Evolutionary conservation across 2,329 filamentous ascomycete species (phyloP).

Genomic region (Endoconidiophora polonica): DNA sequence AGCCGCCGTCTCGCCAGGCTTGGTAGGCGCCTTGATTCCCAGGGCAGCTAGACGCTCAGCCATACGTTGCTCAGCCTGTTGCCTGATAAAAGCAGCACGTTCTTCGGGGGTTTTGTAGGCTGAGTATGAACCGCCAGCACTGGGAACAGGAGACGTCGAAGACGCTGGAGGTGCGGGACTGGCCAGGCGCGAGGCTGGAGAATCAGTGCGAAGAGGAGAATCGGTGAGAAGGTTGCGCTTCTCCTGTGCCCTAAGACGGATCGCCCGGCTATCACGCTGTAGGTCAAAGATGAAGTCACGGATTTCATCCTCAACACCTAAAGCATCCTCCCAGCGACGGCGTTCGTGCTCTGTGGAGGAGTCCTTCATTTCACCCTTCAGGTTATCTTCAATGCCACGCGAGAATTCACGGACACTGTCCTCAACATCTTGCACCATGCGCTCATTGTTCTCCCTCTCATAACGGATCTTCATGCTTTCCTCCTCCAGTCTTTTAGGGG

Average conservation of each 20-base stretch:
- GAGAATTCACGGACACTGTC: slow-evolving; percentile 87
- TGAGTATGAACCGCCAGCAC: slow-evolving; percentile 50
- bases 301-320: slow-evolving; percentile 92
- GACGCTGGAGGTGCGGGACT: slow-evolving; percentile 19
- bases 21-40: slow-evolving; percentile 69
- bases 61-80: slow-evolving; percentile 93
- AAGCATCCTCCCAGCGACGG: slow-evolving; percentile 84
- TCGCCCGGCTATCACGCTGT: slow-evolving; percentile 66
- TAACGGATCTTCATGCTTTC: slow-evolving; percentile 66
- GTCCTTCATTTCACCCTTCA: slow-evolving; percentile 65
- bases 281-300: slow-evolving; percentile 97
- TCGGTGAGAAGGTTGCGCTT: slow-evolving; percentile 31
- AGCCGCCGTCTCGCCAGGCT: slow-evolving; percentile 61
- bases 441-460: slow-evolving; percentile 86
- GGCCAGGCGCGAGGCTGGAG: slow-evolving; percentile 35
- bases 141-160: slow-evolving; percentile 28
- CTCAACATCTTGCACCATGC: slow-evolving; percentile 92
- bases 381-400: slow-evolving; percentile 64
- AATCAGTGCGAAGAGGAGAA: slow-evolving; percentile 27
- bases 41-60: slow-evolving; percentile 87
- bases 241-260: slow-evolving; percentile 48
- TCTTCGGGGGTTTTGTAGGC: slow-evolving; percentile 86
- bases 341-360: slow-evolving; percentile 75
- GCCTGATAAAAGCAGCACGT: slow-evolving; percentile 86
- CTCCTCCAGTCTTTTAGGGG: slow-evolving; percentile 72